Base-by-base conservation (phyloP, 805 yeast genomes). In the Kodamaea lidongshanica region DNA sequence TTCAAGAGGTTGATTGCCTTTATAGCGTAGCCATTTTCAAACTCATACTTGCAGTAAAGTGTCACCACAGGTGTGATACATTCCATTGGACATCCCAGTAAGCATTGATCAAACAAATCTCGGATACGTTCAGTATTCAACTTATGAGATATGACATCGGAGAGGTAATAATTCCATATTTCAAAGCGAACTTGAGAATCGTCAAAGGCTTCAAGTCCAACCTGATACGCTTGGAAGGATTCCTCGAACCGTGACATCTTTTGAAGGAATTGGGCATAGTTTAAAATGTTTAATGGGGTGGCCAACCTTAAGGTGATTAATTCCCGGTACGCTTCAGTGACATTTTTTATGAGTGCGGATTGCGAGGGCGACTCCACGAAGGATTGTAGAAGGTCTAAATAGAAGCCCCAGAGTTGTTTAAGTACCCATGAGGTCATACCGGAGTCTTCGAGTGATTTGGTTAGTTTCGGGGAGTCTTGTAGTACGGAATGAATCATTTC, bases 331-430 rank as follows among this genome's bases (percentile, higher is more conserved):
- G 62, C 59, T 2, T 27, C 13, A 16, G 26, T 23, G 17, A 53
- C 49, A 33, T 48, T 40, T 3, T 32, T 19, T 9, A 42, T 23
- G 14, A 35, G 22, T 7, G 35, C 41, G 4, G 46, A 30, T 17
- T 47, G 45, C 9, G 39, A 57, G 19, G 57, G 53, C 0, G 61
- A 48, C 27, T 68, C 72, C 4, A 70, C 65, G 18, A 64, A 51
- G 9, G 77, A 65, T 51, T 81, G 88, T 11, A 79, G 64, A 16
- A 84, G 48, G 44, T 84, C 95, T 16, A 85, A 49, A 45, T 81
- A 84, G 39, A 73, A 70, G 4, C 72, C 56, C 96, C 96, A 88
- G 5, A 87, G 54, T 30, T 71, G 71, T 74, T n/a, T n/a, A n/a
- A n/a, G n/a, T n/a, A n/a, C n/a, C n/a, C n/a, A n/a, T 77, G 50